Percentiles rank a stretch among this genome's conserved stretches.
Conservation (phyloP, 1,284 basidiomycete genomes). For the Sporisorium scitamineum region DNA sequence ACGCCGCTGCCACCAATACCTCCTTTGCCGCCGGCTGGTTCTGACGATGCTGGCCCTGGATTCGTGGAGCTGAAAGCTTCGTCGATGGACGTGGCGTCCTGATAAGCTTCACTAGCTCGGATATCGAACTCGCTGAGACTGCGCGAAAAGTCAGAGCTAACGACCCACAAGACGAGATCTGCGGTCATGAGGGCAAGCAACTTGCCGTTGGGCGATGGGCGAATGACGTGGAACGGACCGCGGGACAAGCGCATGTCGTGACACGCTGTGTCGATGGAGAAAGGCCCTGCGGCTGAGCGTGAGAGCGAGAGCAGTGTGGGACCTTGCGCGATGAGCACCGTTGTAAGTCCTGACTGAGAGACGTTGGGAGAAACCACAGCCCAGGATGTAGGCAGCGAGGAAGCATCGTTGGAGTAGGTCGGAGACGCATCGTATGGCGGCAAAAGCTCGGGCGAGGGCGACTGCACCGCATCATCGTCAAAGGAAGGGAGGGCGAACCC, state of each 20-base stretch:
- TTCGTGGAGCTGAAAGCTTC: constrained; percentile 26
- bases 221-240: constrained; percentile 87
- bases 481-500: constrained; percentile 39
- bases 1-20: constrained; percentile 59
- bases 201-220: constrained; percentile 92
- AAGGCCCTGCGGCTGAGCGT: constrained; percentile 40
- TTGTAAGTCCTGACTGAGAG: constrained; percentile 37
- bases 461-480: constrained; percentile 29
- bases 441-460: constrained; percentile 27
- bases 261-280: constrained; percentile 42
- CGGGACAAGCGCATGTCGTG: constrained; percentile 76
- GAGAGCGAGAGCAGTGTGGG: constrained; percentile 46
- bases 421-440: constrained; percentile 25
- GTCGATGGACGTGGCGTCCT: constrained; percentile 36
- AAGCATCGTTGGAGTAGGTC: not conserved
- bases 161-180: constrained; percentile 84
- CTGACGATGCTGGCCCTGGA: not conserved
- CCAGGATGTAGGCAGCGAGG: constrained; percentile 45
- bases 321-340: constrained; percentile 44
- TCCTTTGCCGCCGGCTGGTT: constrained; percentile 18
- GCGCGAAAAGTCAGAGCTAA: constrained; percentile 89
- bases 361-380: constrained; percentile 35
- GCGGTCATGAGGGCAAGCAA: constrained; percentile 86
- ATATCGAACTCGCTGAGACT: constrained; percentile 83
- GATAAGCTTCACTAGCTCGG: constrained; percentile 48